Conservation (phyloP, 768 basidiomycete species). For the Boletus vermiculosoides region DNA sequence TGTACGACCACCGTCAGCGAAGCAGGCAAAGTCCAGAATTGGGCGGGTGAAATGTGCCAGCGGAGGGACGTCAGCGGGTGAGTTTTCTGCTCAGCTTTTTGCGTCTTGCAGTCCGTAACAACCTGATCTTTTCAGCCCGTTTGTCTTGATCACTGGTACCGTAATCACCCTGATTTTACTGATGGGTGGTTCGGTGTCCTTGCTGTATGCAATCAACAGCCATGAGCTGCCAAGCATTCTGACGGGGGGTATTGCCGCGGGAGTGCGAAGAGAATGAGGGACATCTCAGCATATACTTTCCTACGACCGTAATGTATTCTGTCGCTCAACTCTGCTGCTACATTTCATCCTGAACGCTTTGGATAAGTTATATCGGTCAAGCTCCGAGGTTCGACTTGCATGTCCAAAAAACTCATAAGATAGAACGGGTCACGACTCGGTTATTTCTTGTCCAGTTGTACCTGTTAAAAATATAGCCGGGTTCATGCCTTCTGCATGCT, state of each 20-base stretch:
- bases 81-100: conserved; percentile 30
- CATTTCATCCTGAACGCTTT: background rate
- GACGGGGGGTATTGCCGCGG: conserved; percentile 52
- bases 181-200: conserved; percentile 61
- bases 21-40: conserved; percentile 55
- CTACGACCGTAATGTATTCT: conserved; percentile 1
- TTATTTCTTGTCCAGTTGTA: too few relatives aligned
- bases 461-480: too few relatives aligned
- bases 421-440: too few relatives aligned
- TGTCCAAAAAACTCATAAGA: too few relatives aligned
- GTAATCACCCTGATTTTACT: conserved; percentile 62
- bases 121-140: conserved; percentile 49
- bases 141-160: conserved; percentile 72
- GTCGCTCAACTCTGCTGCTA: background rate
- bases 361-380: background rate
- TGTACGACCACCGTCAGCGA: conserved; percentile 49
- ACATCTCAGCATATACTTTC: background rate
- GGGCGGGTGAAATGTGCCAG: conserved; percentile 78
- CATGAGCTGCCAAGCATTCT: conserved; percentile 73
- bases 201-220: conserved; percentile 62
- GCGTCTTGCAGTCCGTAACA: background rate
- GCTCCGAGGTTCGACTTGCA: background rate
- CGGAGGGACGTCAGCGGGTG: conserved; percentile 79
- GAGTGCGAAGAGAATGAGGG: conserved; percentile 51
- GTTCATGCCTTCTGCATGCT: too few relatives aligned